Conservation (phyloP, 768 basidiomycete species). For the Terana coerulea region DNA sequence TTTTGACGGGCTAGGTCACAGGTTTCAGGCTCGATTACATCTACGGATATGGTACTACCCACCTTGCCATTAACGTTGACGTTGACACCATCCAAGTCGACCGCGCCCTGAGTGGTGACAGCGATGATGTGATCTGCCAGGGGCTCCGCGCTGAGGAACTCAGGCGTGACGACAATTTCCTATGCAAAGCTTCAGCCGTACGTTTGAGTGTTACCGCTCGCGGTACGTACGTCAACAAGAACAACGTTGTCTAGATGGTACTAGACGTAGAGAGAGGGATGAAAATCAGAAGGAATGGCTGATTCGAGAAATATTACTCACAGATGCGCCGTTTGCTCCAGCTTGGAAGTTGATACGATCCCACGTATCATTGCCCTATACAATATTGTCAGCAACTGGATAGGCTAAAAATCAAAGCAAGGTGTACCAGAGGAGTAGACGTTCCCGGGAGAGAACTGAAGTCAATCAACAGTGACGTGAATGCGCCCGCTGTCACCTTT, state of each 20-base stretch:
- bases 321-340: constrained; percentile 39
- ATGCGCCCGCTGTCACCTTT: constrained; percentile 32
- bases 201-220: too few species aligned
- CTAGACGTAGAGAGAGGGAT: too few species aligned
- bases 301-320: too few species aligned
- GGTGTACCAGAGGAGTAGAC: constrained; percentile 35
- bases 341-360: constrained; percentile 49
- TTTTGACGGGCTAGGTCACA: too few species aligned
- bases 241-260: constrained; percentile 51
- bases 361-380: constrained; percentile 42
- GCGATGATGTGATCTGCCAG: constrained; percentile 44
- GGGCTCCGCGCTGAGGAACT: constrained; percentile 51
- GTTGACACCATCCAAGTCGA: too few species aligned
- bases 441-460: constrained; percentile 44
- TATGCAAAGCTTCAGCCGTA: neutral
- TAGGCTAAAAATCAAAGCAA: too few species aligned
- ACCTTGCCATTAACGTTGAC: too few species aligned
- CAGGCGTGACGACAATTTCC: constrained; percentile 41
- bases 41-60: too few species aligned
- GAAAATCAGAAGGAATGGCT: too few species aligned
- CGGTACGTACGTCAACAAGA: constrained; percentile 34
- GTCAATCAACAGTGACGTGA: constrained; percentile 44
- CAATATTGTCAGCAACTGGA: too few species aligned
- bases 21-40: too few species aligned
- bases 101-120: constrained; percentile 44